Evolutionary conservation across 2,329 filamentous ascomycete genomes (phyloP).

Genomic region (Lecanosticta acicola): DNA sequence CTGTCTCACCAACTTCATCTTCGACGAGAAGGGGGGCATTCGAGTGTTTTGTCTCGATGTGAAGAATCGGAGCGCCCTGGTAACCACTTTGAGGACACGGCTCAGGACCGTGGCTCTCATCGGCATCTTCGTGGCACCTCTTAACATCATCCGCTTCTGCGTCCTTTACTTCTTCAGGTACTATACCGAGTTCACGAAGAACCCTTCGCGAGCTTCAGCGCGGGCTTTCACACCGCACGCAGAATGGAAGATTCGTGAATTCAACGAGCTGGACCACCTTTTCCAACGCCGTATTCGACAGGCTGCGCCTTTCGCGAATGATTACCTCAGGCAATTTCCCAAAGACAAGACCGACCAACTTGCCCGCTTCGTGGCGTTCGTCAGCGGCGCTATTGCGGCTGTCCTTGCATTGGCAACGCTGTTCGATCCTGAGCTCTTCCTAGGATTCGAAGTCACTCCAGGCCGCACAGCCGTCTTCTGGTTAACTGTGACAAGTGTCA

Average conservation of each 20-base stretch:
- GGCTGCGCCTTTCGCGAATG: constrained; percentile 87
- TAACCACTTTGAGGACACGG: constrained; percentile 68
- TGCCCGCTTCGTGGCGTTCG: constrained; percentile 77
- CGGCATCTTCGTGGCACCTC: constrained; percentile 79
- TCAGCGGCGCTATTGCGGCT: constrained; percentile 78
- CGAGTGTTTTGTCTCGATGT: constrained; percentile 80
- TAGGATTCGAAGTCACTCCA: constrained; percentile 84
- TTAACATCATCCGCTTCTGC: constrained; percentile 78
- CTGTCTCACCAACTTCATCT: constrained; percentile 88
- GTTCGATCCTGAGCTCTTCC: constrained; percentile 84
- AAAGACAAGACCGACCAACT: constrained; percentile 88
- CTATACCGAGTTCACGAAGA: constrained; percentile 95
- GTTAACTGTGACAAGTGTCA: constrained; percentile 70
- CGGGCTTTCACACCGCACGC: constrained; percentile 88
- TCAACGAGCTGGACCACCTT: constrained; percentile 91
- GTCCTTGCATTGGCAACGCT: constrained; percentile 78
- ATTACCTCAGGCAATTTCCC: constrained; percentile 93
- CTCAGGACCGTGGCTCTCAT: constrained; percentile 79
- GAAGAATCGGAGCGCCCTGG: constrained; percentile 70
- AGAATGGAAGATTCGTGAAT: constrained; percentile 97
- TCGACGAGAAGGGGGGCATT: constrained; percentile 82
- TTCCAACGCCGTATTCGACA: constrained; percentile 87
- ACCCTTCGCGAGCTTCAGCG: constrained; percentile 78
- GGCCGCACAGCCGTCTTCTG: constrained; percentile 90
- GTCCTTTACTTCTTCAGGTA: constrained; percentile 92